These are phyloP conservation scores for Cladosporium sphaerospermum DNA, from an alignment of 2,329 filamentous ascomycete species.

Conservation along the genomic window DNA sequence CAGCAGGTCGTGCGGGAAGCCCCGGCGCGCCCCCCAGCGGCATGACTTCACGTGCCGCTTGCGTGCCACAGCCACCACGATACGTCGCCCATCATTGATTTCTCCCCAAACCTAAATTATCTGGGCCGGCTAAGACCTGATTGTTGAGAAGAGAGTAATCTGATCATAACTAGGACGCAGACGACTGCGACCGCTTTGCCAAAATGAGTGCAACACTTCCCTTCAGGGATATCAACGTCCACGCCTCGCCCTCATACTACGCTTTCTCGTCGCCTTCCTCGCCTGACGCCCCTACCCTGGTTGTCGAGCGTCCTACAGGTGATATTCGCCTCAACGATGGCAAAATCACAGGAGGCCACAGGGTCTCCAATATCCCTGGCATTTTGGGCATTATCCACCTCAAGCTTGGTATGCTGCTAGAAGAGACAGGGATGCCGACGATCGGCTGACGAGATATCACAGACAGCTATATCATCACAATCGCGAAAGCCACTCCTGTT, in stretches of 20 bases:
- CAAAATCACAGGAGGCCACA: slow-evolving; percentile 66
- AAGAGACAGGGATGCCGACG: slow-evolving; percentile 8
- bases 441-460: slow-evolving; percentile 31
- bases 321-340: slow-evolving; percentile 82
- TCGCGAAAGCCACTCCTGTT: slow-evolving; percentile 88
- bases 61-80: not conserved
- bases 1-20: not conserved
- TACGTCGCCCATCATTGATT: slow-evolving; percentile 6
- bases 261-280: slow-evolving; percentile 95
- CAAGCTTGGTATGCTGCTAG: slow-evolving; percentile 63
- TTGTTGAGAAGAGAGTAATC: not conserved
- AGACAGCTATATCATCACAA: slow-evolving; percentile 95
- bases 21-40: not conserved
- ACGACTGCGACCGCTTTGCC: not conserved
- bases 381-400: slow-evolving; percentile 92
- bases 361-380: slow-evolving; percentile 89
- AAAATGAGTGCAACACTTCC: slow-evolving; percentile 55
- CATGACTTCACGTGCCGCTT: slow-evolving; percentile 8
- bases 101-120: not conserved
- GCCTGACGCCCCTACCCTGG: slow-evolving; percentile 76
- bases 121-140: not conserved
- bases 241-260: slow-evolving; percentile 86
- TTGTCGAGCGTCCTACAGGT: slow-evolving; percentile 86
- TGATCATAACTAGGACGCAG: not conserved
- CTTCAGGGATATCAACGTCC: slow-evolving; percentile 95